Base-by-base conservation (phyloP, 2,329 filamentous ascomycete genomes). In the Fusarium ambrosium region DNA sequence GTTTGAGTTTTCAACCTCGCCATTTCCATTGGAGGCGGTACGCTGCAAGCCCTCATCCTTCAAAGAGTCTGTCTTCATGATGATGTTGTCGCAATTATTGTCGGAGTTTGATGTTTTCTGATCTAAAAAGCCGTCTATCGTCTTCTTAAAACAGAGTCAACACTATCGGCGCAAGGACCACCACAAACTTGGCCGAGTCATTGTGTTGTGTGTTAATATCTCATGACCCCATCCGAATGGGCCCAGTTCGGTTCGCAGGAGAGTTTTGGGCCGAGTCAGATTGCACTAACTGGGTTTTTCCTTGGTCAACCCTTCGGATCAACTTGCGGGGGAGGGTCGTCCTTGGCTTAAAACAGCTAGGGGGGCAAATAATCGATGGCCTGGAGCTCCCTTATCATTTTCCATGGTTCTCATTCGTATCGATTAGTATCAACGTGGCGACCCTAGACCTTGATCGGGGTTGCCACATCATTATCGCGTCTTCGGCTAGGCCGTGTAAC, bases 211-310 rank as follows among this genome's bases (percentile, higher is more conserved):
- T n/a, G 56, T 39, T 58, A 13, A 29, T 24, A 60, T 60, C 56
- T 60, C 56, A 60, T 39, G 34, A 60, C 56, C 34, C 55, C 36
- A 32, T 39, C 7, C 22, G 4, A 6, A 39, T 27, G 34, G 36
- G 56, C 56, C 8, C 34, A 39, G 56, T 59, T 41, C n/a, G 11
- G 29, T 32, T 32, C 9, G 29, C 29, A 11, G 6, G 10, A 41
- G 18, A 60, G 56, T 60, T 60, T 36, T 27, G 56, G 36, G 56
- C 56, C 56, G 56, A 41, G 56, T 60, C 56, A 60, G 34, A 60
- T 60, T 16, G 14, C 36, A 27, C 34, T 37, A 41, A n/a, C 36
- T 41, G 22, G 56, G 32, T 18, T 37, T 34, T 56, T 37, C 51
- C 29, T 56, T 56, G 51, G 51, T 32, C 34, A 59, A 39, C 34